phyloP scores from a whole-genome alignment of 805 yeast species.

The Candida patagonica region DNA sequence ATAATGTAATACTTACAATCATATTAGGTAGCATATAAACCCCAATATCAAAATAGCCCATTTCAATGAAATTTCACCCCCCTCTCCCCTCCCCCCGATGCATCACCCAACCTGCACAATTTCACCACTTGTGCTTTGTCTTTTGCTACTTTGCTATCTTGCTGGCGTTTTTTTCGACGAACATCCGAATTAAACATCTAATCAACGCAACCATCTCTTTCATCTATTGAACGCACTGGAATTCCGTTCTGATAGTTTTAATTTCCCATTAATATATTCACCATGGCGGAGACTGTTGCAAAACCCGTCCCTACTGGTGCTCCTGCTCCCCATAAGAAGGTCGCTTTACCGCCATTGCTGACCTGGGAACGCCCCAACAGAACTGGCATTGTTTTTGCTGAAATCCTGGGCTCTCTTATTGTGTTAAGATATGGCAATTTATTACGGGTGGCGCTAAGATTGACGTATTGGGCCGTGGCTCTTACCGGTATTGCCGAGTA shows the following conservation, averaged over 20 bases:
- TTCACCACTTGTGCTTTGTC: no score
- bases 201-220: no score
- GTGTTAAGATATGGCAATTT: conserved; percentile 23
- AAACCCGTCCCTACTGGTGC: conserved; percentile 1
- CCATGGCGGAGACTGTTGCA: conserved; percentile 4
- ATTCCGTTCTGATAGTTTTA: background rate
- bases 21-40: no score
- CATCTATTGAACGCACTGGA: background rate
- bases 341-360: conserved; percentile 35
- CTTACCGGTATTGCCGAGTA: conserved; percentile 70
- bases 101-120: no score
- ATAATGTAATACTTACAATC: no score
- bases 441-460: conserved; percentile 23
- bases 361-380: conserved; percentile 70
- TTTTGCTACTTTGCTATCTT: no score
- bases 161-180: no score
- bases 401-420: conserved; percentile 50
- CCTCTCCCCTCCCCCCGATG: no score
- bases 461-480: conserved; percentile 49
- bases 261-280: background rate
- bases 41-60: no score
- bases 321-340: conserved; percentile 3
- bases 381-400: conserved; percentile 54
- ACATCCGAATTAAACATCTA: no score
- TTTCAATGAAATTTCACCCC: no score